Conservation (phyloP, 2,329 filamentous ascomycete genomes). For the Rhinocladiella mackenziei region DNA sequence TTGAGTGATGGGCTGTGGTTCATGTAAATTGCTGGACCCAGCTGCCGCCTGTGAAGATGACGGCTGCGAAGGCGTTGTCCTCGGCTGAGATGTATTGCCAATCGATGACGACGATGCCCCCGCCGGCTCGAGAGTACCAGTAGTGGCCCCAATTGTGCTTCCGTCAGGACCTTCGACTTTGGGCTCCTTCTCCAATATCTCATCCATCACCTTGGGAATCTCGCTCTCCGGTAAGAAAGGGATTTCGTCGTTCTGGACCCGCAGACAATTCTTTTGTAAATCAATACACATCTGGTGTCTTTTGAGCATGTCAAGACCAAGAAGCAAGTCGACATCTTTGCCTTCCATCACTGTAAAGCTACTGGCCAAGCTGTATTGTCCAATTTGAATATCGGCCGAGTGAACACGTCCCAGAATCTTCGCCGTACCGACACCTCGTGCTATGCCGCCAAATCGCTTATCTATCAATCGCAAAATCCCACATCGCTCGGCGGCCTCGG, state of each 20-base stretch:
- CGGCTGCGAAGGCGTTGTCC: constrained; percentile 19
- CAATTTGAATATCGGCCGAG: constrained; percentile 91
- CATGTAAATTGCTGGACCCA: constrained; percentile 22
- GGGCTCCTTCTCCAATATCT: constrained; percentile 71
- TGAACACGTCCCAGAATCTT: constrained; percentile 93
- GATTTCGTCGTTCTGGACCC: constrained; percentile 85
- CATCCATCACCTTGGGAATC: constrained; percentile 74
- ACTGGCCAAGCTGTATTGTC: constrained; percentile 78
- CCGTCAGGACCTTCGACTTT: constrained; percentile 80
- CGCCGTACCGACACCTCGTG: constrained; percentile 88
- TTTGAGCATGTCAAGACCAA: constrained; percentile 95
- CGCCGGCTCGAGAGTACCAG: constrained; percentile 58
- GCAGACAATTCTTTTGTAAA: constrained; percentile 73
- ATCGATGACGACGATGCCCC: constrained; percentile 5
- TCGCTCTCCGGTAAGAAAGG: constrained; percentile 89
- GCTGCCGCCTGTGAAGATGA: constrained; percentile 25
- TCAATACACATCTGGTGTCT: constrained; percentile 92
- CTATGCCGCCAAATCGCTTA: constrained; percentile 84
- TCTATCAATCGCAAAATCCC: constrained; percentile 96
- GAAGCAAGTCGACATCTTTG: constrained; percentile 86
- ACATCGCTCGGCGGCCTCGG: constrained; percentile 81
- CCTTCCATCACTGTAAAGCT: constrained; percentile 99
- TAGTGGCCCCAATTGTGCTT: constrained; percentile 79
- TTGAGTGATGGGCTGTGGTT: constrained; percentile 46
- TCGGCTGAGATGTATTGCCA: background rate